These are phyloP conservation scores for Rhizophagus prolifer DNA, from an alignment of 192 early-diverging fungal species.

Conservation along the genomic window DNA sequence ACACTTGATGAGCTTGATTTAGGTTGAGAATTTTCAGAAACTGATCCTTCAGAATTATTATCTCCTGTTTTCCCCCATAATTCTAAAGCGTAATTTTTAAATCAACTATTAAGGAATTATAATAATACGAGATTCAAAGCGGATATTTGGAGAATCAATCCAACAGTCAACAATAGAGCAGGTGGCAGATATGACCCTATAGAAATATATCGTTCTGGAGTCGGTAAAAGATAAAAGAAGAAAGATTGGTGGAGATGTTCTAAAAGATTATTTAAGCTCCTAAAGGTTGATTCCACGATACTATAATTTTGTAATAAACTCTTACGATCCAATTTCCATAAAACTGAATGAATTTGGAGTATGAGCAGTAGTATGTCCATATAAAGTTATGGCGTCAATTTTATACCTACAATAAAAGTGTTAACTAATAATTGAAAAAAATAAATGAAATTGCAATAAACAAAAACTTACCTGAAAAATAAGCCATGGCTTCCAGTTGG, in stretches of 20 bases:
- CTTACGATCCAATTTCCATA: conserved; percentile 54
- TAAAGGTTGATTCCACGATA: conserved; percentile 77
- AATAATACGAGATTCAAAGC: conserved; percentile 42
- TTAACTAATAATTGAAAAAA: background rate
- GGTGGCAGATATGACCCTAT: conserved; percentile 90
- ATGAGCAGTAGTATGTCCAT: conserved; percentile 42
- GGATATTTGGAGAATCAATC: conserved; percentile 69
- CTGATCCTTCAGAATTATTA: background rate
- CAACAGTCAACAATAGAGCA: conserved; percentile 71
- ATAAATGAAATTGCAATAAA: background rate
- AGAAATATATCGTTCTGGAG: conserved; percentile 74
- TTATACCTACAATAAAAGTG: conserved; percentile 52
- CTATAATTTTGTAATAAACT: conserved; percentile 34
- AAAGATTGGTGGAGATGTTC: conserved; percentile 96
- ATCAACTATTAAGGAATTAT: conserved; percentile 38
- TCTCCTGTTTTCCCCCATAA: conserved; percentile 24
- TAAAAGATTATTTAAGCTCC: conserved; percentile 87
- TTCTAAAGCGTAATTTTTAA: conserved; percentile 27
- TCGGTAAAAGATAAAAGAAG: conserved; percentile 95
- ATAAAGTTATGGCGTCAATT: conserved; percentile 75
- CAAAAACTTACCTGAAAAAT: conserved; percentile 54
- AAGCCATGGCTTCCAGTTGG: conserved; percentile 70
- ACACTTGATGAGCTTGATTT: conserved; percentile 4
- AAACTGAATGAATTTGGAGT: conserved; percentile 44
- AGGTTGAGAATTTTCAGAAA: background rate